phyloP scores from a whole-genome alignment of 495 filamentous ascomycete species.

The Neurospora sublineolata region DNA sequence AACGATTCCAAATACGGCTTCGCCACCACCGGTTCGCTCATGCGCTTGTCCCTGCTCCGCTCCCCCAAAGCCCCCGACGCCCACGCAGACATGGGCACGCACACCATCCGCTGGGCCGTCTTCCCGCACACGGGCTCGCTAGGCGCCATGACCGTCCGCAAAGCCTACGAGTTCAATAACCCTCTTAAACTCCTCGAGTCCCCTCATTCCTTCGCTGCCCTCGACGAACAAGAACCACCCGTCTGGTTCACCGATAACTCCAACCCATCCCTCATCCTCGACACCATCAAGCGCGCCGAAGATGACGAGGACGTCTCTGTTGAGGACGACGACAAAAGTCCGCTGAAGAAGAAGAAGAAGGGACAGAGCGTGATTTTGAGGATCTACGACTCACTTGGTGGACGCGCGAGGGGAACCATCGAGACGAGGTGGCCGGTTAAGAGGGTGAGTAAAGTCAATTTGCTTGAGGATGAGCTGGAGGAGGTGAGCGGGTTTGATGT shows the following conservation, averaged over 20 bases:
- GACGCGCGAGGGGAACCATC: slow-evolving; percentile 56
- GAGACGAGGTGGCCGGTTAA: slow-evolving; percentile 55
- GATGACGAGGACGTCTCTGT: slow-evolving; percentile 82
- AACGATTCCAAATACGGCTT: slow-evolving; percentile 98
- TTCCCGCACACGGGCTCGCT: slow-evolving; percentile 69
- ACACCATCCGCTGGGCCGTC: slow-evolving; percentile 84
- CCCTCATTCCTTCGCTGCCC: slow-evolving; percentile 18
- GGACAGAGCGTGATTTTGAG: slow-evolving; percentile 73
- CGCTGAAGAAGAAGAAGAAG: slow-evolving; percentile 45
- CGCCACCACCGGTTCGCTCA: slow-evolving; percentile 78
- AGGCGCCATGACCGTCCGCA: slow-evolving; percentile 61
- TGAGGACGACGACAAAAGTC: slow-evolving; percentile 37
- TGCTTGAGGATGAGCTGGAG: slow-evolving; percentile 60
- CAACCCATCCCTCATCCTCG: slow-evolving; percentile 53
- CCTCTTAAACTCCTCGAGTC: slow-evolving; percentile 47
- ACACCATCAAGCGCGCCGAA: slow-evolving; percentile 84
- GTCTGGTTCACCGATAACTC: slow-evolving; percentile 45
- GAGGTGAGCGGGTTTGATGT: slow-evolving; percentile 38
- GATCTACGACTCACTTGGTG: slow-evolving; percentile 87
- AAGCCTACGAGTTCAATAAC: slow-evolving; percentile 83
- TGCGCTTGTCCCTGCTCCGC: slow-evolving; percentile 81
- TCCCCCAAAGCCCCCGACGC: slow-evolving; percentile 94
- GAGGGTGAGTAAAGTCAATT: slow-evolving; percentile 69
- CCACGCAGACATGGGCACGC: slow-evolving; percentile 90
- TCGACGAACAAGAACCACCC: slow-evolving; percentile 28